phyloP scores from a whole-genome alignment of 345 rosid genomes.

The Erysimum cheiranthoides region DNA sequence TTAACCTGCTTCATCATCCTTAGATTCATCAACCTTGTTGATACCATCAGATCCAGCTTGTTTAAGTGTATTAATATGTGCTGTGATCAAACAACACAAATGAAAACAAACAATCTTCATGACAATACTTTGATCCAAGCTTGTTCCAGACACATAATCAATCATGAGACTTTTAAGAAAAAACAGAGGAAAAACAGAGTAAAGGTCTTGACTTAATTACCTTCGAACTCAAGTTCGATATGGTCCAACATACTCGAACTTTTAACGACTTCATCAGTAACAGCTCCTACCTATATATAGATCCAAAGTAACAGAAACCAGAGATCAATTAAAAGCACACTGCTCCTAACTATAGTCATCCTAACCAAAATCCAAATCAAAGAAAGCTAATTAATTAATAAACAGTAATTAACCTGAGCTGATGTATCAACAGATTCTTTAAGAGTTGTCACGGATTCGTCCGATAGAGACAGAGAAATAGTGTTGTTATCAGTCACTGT shows the following conservation, averaged over 20 bases:
- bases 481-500: constrained; percentile 42
- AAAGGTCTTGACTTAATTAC: constrained; percentile 19
- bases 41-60: constrained; percentile 36
- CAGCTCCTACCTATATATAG: constrained; percentile 43
- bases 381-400: background rate
- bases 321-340: background rate
- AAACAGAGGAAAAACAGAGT: constrained; percentile 32
- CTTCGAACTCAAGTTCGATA: constrained; percentile 42
- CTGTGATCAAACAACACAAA: constrained; percentile 35
- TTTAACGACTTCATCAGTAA: constrained; percentile 44
- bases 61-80: constrained; percentile 34
- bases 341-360: background rate
- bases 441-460: constrained; percentile 26
- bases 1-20: constrained; percentile 36
- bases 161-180: background rate
- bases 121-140: constrained; percentile 18
- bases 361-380: constrained; percentile 1
- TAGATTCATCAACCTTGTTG: constrained; percentile 38
- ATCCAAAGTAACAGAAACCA: constrained; percentile 13
- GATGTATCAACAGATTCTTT: constrained; percentile 33
- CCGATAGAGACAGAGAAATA: constrained; percentile 41
- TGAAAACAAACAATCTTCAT: background rate
- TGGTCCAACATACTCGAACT: constrained; percentile 41
- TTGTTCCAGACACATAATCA: constrained; percentile 10
- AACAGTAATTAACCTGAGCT: constrained; percentile 33